Evolutionary conservation across 2,329 filamentous ascomycete genomes (phyloP), one percentile per base, ranked within the genome.

Genomic region (Chaetomiaceae sp.): DNA sequence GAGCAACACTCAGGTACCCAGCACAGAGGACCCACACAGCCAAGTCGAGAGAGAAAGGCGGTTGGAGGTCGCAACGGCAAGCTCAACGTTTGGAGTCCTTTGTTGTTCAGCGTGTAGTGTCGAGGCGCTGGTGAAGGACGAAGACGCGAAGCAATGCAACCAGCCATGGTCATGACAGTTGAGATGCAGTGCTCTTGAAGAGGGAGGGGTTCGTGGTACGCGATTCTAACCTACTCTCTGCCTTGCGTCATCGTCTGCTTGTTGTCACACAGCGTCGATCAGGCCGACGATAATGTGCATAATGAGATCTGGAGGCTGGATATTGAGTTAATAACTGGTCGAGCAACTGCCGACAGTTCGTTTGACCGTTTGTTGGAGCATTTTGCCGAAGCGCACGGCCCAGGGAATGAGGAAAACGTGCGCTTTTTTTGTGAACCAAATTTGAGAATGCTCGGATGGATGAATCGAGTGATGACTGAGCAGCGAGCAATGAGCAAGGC

Each of bases 241-340:
- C 8, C 27, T 9, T 7, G 14, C 14, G 27, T 38, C 14, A 2
- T 47, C 31, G 22, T 38, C 31, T 1, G 19, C 17, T 33, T 8
- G 27, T 31, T 12, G 17, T 15, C 27, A 33, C 4, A 44, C 17
- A 8, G n/a, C 12, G 15, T 27, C 27, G 17, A 38, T 20, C 19
- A 45, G 38, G 36, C 15, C 25, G 36, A 50, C 37, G 47, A 37
- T 42, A 46, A 48, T 40, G 17, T 54, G 46, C 52, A 50, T 50
- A n/a, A 43, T 6, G 15, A 12, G 36, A 34, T 34, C 29, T 39
- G 8, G 8, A n/a, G 22, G n/a, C 42, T 47, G 14, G 31, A 34
- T n/a, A 27, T 36, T 23, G 11, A 51, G 33, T 20, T 4, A 11
- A 27, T 27, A 27, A 5, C 25, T 27, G 25, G 7, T 33, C 15